phyloP scores from a whole-genome alignment of 2,329 filamentous ascomycete species.

The Sphaerostilbella broomeana region DNA sequence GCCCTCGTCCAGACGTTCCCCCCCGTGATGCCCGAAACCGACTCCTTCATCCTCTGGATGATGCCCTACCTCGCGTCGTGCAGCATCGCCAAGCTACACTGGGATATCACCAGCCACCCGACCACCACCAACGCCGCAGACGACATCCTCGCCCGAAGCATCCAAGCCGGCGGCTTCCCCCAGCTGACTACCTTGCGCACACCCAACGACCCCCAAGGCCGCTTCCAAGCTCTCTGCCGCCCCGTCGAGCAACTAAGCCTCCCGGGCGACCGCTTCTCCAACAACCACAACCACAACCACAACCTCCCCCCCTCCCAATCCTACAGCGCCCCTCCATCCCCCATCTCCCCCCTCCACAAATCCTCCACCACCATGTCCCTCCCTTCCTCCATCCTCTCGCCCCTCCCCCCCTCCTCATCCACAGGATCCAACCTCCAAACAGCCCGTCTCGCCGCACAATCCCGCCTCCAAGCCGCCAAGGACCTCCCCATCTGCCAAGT shows the following conservation, averaged over 20 bases:
- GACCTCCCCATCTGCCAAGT: constrained; percentile 49
- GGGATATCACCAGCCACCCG: constrained; percentile 54
- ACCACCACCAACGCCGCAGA: constrained; percentile 45
- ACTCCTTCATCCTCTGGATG: constrained; percentile 50
- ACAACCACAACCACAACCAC: constrained; percentile 1
- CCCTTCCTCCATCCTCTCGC: constrained; percentile 20
- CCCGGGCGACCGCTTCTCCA: constrained; percentile 41
- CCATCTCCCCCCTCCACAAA: constrained; percentile 25
- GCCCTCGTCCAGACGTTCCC: constrained; percentile 48
- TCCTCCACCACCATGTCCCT: constrained; percentile 31
- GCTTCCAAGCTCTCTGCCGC: constrained; percentile 62
- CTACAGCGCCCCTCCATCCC: constrained; percentile 20
- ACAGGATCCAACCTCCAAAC: constrained; percentile 40
- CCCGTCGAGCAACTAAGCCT: constrained; percentile 51
- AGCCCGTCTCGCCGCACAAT: constrained; percentile 58
- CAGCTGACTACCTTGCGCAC: constrained; percentile 51
- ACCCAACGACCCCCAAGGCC: constrained; percentile 62
- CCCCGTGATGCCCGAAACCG: constrained; percentile 49
- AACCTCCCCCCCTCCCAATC: constrained; percentile 12
- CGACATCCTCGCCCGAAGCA: constrained; percentile 56
- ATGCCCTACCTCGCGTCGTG: constrained; percentile 57
- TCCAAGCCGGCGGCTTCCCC: constrained; percentile 57
- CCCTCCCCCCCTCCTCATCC: constrained; percentile 17
- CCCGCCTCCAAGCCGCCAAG: constrained; percentile 54
- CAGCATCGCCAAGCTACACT: constrained; percentile 51